Conservation (phyloP, 108 stramenopile genomes). For the Nannochloropsis oceanica region DNA sequence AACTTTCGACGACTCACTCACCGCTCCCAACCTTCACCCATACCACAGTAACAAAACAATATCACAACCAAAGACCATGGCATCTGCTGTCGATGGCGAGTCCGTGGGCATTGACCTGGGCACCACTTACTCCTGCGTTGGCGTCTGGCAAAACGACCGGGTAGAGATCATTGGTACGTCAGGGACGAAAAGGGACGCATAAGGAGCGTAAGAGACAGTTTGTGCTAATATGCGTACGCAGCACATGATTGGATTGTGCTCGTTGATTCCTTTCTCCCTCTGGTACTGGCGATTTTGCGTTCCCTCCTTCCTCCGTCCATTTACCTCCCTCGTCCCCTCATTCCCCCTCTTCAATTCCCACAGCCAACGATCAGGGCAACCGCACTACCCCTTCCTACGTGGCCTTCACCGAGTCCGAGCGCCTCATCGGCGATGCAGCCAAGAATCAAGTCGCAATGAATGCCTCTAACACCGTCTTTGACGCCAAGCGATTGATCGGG, state of each 20-base stretch:
- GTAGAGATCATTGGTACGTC: conserved; percentile 84
- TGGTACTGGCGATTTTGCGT: too few species aligned
- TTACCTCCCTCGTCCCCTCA: too few species aligned
- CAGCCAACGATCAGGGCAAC: conserved; percentile 55
- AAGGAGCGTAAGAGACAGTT: too few species aligned
- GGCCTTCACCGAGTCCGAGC: conserved; percentile 49
- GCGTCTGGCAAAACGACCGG: conserved; percentile 87
- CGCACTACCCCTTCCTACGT: conserved; percentile 73
- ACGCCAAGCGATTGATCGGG: conserved; percentile 96
- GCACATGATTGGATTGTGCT: too few species aligned
- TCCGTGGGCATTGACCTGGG: conserved; percentile 65
- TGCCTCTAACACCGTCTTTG: conserved; percentile 92
- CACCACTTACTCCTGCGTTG: conserved; percentile 96
- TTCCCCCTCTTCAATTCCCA: too few species aligned
- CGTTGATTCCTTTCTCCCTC: too few species aligned
- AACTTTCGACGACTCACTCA: too few species aligned
- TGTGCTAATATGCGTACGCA: too few species aligned
- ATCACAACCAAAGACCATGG: background rate
- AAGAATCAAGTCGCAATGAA: conserved; percentile 67
- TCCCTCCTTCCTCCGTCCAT: too few species aligned
- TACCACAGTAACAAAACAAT: too few species aligned
- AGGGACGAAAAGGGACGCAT: too few species aligned
- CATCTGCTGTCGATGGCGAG: background rate
- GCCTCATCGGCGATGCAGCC: conserved; percentile 43
- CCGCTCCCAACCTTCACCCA: too few species aligned